phyloP scores from a whole-genome alignment of 169 alveolate genomes.

The Theileria orientalis region DNA sequence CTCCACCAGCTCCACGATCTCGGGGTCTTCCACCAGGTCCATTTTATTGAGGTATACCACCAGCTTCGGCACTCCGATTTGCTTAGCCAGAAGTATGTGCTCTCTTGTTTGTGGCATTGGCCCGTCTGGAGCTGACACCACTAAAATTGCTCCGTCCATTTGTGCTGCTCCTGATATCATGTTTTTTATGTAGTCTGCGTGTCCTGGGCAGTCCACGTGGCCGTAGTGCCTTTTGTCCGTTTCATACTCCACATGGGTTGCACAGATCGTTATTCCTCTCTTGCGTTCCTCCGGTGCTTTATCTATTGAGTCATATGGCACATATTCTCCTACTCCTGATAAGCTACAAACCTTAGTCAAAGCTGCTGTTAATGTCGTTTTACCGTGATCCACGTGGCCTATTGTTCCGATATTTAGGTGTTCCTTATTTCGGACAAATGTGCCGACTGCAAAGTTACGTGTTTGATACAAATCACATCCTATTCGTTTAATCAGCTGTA shows the following conservation, averaged over 20 bases:
- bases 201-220: conserved; percentile 97
- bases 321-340: conserved; percentile 67
- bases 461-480: background rate
- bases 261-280: conserved; percentile 92
- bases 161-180: conserved; percentile 96
- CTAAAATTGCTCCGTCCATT: conserved; percentile 94
- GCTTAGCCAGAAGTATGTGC: conserved; percentile 85
- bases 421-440: conserved; percentile 88
- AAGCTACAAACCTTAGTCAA: conserved; percentile 84
- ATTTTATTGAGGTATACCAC: conserved; percentile 90
- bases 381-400: conserved; percentile 96
- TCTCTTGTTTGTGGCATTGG: conserved; percentile 95
- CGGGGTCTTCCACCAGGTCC: conserved; percentile 90
- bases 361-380: conserved; percentile 94
- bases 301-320: conserved; percentile 79
- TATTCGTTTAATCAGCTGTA: background rate
- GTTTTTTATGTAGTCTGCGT: conserved; percentile 94
- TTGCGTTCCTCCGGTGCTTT: conserved; percentile 94
- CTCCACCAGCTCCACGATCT: conserved; percentile 92
- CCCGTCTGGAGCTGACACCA: conserved; percentile 94
- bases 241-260: conserved; percentile 88
- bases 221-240: conserved; percentile 90
- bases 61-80: conserved; percentile 87
- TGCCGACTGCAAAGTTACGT: conserved; percentile 73
- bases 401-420: conserved; percentile 95